Evolutionary conservation across 768 basidiomycete species (phyloP).

Genomic region (Pisolithus sp.): DNA sequence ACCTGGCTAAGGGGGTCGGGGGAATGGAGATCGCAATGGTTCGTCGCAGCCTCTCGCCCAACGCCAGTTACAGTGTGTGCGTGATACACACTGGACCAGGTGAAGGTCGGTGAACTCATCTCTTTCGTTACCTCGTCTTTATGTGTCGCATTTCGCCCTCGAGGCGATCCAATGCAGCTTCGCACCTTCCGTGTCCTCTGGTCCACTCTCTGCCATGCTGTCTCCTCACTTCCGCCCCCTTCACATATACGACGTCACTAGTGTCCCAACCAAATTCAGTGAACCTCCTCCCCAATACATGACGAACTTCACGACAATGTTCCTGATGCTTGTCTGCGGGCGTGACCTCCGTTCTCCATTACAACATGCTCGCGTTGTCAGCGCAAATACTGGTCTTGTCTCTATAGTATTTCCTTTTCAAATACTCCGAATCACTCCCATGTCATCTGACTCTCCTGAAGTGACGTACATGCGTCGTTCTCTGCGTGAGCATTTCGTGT

Average conservation of each 20-base stretch:
- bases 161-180: not conserved
- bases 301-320: too few relatives aligned
- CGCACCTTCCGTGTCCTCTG: constrained; percentile 57
- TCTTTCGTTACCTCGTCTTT: constrained; percentile 75
- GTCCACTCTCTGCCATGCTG: constrained; percentile 65
- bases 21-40: constrained; percentile 68
- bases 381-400: constrained; percentile 61
- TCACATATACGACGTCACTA: constrained; percentile 44
- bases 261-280: constrained; percentile 53
- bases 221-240: too few relatives aligned
- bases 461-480: constrained; percentile 32
- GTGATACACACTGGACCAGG: constrained; percentile 48
- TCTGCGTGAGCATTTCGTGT: too few relatives aligned
- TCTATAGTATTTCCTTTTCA: too few relatives aligned
- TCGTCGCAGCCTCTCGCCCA: constrained; percentile 52
- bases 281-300: constrained; percentile 46
- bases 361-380: constrained; percentile 68
- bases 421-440: too few relatives aligned
- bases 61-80: constrained; percentile 77
- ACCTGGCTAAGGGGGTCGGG: constrained; percentile 50
- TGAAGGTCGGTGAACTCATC: constrained; percentile 59
- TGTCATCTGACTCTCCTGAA: too few relatives aligned
- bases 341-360: constrained; percentile 65
- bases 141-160: constrained; percentile 29
- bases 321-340: too few relatives aligned